Conservation (phyloP, 257 asterid genomes). For the Jasminum sambac region DNA sequence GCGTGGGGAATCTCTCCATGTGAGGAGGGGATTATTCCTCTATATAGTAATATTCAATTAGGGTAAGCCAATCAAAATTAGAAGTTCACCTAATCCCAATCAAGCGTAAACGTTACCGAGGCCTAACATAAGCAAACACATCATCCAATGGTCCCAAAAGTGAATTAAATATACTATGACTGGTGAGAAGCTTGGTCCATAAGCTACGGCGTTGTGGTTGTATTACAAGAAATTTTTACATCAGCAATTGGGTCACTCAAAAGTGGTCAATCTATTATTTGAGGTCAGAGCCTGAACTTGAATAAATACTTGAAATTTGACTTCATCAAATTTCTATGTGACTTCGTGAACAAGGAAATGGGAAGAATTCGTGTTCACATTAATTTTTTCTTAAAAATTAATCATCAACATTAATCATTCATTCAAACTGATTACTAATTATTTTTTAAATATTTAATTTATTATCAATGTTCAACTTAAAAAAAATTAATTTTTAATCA, state of each 20-base stretch:
- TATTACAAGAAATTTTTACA: neutral
- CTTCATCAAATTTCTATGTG: neutral
- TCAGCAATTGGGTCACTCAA: neutral
- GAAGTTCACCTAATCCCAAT: slow-evolving; percentile 22
- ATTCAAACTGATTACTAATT: too few relatives aligned
- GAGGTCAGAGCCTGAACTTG: neutral
- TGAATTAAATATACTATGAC: neutral
- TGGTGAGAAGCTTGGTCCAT: neutral
- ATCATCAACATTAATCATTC: too few relatives aligned
- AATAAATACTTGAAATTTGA: neutral
- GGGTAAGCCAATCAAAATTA: neutral
- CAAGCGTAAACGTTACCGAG: neutral
- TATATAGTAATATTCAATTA: neutral
- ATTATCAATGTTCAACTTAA: too few relatives aligned
- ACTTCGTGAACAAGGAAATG: neutral
- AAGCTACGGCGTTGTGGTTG: neutral
- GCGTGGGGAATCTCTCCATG: too few relatives aligned
- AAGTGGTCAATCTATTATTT: neutral
- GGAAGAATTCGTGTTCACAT: too few relatives aligned
- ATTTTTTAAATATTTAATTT: too few relatives aligned
- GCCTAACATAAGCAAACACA: slow-evolving; percentile 32
- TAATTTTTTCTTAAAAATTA: too few relatives aligned
- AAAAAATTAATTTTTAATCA: too few relatives aligned
- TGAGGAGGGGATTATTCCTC: too few relatives aligned
- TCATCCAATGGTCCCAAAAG: slow-evolving; percentile 19